Evolutionary conservation across 768 basidiomycete species (phyloP), one percentile per base, ranked within the genome.

Genomic region (Suillus clintonianus): DNA sequence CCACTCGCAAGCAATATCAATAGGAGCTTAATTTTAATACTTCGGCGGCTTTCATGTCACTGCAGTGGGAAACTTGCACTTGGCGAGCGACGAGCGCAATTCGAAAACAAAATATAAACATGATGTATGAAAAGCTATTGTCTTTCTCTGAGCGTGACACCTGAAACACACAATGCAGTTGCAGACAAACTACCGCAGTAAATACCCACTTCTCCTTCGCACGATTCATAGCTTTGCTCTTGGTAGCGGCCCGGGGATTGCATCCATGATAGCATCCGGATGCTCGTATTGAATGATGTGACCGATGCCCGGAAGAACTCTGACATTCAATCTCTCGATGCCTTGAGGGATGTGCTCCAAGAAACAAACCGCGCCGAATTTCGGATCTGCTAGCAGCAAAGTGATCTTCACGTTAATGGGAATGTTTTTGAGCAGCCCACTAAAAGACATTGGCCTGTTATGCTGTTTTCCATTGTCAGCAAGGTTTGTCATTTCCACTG

Each of bases 201-300:
- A 14, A 34, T 13, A 10, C 8, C 17, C 15, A 30, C 4, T 8
- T n/a, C n/a, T 54, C 11, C 32, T n/a, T n/a, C 32, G 19, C 19
- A 53, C 19, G 11, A 11, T 32, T 36, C 34, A 37, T 15, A 55
- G 2, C 1, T 37, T 24, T 22, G 54, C 22, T 37, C 54, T 55
- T 24, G 22, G 36, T 22, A 24, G 36, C 8, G 54, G n/a, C n/a
- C n/a, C n/a, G n/a, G n/a, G 36, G 9, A 55, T 37, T 55, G 62
- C 65, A 17, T 66, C 45, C 4, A 72, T 66, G 0, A 73, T 63
- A 22, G 54, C 56, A 9, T 71, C 66, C 0, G 68, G 72, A 34
- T 65, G 62, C 27, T 74, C 74, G 30, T 27, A 62, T 34, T 69
- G 72, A 24, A 76, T 69, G 62, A 67, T 74, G 50, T 70, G 73